A percentile compares a stretch with the other conserved stretches of the same genome.
Conservation (phyloP, 2,329 filamentous ascomycete genomes). For the Huntiella moniliformis region DNA sequence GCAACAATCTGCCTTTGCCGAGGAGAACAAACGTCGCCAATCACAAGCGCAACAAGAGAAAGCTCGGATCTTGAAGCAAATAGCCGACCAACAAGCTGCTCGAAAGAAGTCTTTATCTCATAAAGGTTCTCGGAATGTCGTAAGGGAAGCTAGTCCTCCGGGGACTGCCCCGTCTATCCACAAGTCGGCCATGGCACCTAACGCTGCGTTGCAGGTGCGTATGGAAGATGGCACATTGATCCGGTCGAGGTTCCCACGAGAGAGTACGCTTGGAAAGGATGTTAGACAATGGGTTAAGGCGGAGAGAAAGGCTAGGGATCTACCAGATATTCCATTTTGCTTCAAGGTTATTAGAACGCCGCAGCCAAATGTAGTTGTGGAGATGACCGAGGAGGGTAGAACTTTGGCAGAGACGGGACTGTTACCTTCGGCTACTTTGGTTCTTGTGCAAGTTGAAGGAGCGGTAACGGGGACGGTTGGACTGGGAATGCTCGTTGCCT, state of each 20-base stretch:
- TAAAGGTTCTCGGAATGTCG: no score
- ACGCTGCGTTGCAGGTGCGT: constrained; percentile 51
- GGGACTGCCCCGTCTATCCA: constrained; percentile 14
- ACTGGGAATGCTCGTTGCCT: constrained; percentile 17
- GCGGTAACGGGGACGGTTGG: constrained; percentile 17
- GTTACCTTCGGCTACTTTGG: constrained; percentile 61
- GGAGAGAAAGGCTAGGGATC: constrained; percentile 32
- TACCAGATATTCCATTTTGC: constrained; percentile 39
- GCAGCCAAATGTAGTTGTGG: constrained; percentile 54
- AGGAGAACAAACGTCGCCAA: neutral
- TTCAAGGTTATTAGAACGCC: constrained; percentile 75
- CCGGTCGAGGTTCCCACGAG: constrained; percentile 49
- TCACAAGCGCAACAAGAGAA: neutral
- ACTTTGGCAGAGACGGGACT: constrained; percentile 52
- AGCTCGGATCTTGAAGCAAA: neutral
- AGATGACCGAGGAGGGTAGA: constrained; percentile 53
- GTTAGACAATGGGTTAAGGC: constrained; percentile 64
- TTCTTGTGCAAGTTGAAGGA: constrained; percentile 52
- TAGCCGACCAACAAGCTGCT: no score
- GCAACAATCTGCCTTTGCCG: no score
- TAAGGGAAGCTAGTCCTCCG: no score
- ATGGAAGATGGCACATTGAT: constrained; percentile 72
- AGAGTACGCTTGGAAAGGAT: constrained; percentile 40
- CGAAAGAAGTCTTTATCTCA: no score
- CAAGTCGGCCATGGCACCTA: constrained; percentile 16